A percentile compares a stretch with the other conserved stretches of the same genome.
Conservation (phyloP, 148 eudicot genomes). For the Camellia granthamiana region DNA sequence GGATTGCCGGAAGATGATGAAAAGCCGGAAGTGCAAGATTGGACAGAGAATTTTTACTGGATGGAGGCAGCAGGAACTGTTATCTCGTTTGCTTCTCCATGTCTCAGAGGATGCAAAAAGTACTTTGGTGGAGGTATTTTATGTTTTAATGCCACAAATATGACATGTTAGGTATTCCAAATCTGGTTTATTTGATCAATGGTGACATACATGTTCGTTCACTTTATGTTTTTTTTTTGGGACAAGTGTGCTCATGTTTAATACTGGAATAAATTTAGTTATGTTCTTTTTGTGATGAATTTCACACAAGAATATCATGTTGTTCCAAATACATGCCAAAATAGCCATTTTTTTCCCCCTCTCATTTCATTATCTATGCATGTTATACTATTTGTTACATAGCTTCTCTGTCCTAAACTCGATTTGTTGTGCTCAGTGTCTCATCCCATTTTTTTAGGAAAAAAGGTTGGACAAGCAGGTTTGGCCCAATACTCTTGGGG, state of each 20-base stretch:
- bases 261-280: neutral
- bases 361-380: neutral
- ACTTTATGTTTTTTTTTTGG: neutral
- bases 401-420: neutral
- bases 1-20: conserved; percentile 24
- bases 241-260: too few relatives aligned
- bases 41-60: conserved; percentile 29
- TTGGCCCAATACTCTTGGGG: too few relatives aligned
- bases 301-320: neutral
- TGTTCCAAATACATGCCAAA: neutral
- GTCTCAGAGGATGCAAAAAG: conserved; percentile 22
- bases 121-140: conserved; percentile 27
- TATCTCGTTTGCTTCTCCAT: conserved; percentile 25
- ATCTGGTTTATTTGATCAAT: neutral
- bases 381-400: neutral
- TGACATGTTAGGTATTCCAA: neutral
- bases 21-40: conserved; percentile 1
- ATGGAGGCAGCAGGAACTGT: conserved; percentile 29
- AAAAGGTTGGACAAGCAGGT: too few relatives aligned
- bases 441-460: too few relatives aligned
- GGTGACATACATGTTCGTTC: neutral
- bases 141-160: neutral
- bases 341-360: neutral
- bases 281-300: neutral
- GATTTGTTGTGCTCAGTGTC: neutral